Evolutionary conservation across 352 stramenopile genomes (phyloP).

Genomic region (Globisporangium irregulare): DNA sequence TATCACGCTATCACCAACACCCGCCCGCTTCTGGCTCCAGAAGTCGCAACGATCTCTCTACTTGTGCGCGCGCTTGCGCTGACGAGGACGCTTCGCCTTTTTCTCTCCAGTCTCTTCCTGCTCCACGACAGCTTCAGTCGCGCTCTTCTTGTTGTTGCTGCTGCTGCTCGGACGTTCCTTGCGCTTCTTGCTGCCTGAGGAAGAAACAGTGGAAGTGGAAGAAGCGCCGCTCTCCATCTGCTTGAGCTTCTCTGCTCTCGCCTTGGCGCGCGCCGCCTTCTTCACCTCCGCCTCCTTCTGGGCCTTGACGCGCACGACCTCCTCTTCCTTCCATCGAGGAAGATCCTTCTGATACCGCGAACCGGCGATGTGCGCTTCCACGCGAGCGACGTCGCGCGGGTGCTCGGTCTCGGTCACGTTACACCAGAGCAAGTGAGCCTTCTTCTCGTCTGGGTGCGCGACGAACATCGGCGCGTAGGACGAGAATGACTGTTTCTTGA

Average conservation of each 20-base stretch:
- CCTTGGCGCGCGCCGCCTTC: constrained; percentile 6
- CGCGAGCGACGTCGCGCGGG: constrained; percentile 38
- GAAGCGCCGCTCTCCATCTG: constrained; percentile 1
- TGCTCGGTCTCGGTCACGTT: constrained; percentile 60
- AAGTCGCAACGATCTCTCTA: not conserved
- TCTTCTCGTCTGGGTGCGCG: constrained; percentile 51
- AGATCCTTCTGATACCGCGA: constrained; percentile 58
- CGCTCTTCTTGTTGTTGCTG: not conserved
- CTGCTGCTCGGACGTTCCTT: constrained; percentile 11
- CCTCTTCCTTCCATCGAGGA: constrained; percentile 42
- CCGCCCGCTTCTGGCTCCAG: not conserved
- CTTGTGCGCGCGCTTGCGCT: not conserved
- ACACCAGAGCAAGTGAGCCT: constrained; percentile 57
- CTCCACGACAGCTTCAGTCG: not conserved
- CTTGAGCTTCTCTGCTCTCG: constrained; percentile 13
- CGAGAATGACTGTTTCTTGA: constrained; percentile 43
- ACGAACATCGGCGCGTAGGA: constrained; percentile 66
- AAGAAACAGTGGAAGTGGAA: not conserved
- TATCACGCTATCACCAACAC: not conserved
- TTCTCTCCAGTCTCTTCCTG: not conserved
- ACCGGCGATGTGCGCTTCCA: constrained; percentile 53
- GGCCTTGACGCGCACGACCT: constrained; percentile 35
- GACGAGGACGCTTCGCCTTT: constrained; percentile 13
- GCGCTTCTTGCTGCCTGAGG: constrained; percentile 10
- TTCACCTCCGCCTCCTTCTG: constrained; percentile 9